Conservation (phyloP, 768 basidiomycete species). For the Leccinum boreale region DNA sequence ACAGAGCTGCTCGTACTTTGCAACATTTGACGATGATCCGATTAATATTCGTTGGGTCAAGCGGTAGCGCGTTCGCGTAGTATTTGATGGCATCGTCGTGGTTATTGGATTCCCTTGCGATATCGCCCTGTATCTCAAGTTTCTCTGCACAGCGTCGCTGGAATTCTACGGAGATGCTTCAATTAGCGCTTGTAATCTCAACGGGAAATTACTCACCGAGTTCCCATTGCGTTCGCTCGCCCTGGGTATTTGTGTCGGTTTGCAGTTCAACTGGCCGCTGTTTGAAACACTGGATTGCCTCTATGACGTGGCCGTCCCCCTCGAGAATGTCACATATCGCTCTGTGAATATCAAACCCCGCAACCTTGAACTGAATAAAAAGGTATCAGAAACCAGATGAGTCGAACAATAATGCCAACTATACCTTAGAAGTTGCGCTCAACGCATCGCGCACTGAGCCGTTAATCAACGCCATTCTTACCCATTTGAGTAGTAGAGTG, state of each 20-base stretch:
- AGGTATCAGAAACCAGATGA: background rate
- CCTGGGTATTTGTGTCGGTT: background rate
- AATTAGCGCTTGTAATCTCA: background rate
- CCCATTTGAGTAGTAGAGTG: background rate
- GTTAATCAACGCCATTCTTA: background rate
- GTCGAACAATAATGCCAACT: background rate
- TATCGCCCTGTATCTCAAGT: background rate
- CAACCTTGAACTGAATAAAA: constrained; percentile 1
- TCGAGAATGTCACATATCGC: constrained; percentile 2
- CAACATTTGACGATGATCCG: background rate
- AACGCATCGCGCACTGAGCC: background rate
- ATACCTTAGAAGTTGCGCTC: background rate
- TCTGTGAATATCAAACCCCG: background rate
- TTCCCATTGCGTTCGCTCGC: background rate
- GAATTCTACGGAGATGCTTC: background rate
- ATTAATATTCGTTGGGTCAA: background rate
- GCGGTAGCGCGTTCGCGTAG: background rate
- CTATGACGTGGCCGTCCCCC: background rate
- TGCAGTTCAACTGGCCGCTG: background rate
- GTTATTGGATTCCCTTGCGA: background rate
- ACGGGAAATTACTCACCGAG: background rate
- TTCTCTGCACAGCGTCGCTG: background rate
- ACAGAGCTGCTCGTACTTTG: background rate
- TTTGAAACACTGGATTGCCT: background rate
- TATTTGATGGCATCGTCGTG: background rate